Percentiles rank a stretch among this genome's conserved stretches.
phyloP scores from a whole-genome alignment of 2,329 filamentous ascomycete genomes.

The Huntiella savannae region DNA sequence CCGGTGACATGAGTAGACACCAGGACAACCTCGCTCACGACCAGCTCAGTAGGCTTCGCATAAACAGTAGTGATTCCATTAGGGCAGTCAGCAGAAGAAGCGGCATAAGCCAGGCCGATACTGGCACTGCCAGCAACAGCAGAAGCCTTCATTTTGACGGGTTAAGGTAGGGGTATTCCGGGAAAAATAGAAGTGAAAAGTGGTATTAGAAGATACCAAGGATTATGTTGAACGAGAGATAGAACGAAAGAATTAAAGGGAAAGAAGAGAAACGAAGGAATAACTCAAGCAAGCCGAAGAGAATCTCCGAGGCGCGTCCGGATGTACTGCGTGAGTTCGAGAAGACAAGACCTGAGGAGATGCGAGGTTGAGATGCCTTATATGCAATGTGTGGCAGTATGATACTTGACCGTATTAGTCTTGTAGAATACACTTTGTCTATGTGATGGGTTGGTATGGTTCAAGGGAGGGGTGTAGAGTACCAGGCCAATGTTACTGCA shows the following conservation, averaged over 20 bases:
- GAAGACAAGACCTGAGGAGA: neutral
- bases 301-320: slow-evolving; percentile 8
- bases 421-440: too few species aligned
- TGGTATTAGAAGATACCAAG: neutral
- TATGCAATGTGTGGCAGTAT: too few species aligned
- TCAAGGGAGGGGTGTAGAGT: too few species aligned
- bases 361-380: neutral
- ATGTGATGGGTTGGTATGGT: too few species aligned
- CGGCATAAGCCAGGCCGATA: slow-evolving; percentile 7
- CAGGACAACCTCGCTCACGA: neutral
- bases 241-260: neutral
- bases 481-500: too few species aligned
- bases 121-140: slow-evolving; percentile 8
- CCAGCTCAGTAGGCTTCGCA: slow-evolving; percentile 5
- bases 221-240: neutral
- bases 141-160: slow-evolving; percentile 5
- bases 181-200: neutral
- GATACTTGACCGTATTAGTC: too few species aligned
- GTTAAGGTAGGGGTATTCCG: neutral
- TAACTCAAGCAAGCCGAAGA: slow-evolving; percentile 3
- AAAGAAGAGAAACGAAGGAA: slow-evolving; percentile 4
- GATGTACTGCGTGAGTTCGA: slow-evolving; percentile 4
- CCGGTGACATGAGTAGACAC: slow-evolving; percentile 6
- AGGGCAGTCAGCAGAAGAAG: slow-evolving; percentile 1
- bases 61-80: slow-evolving; percentile 4